Evolutionary conservation across 768 basidiomycete genomes (phyloP).

Genomic region (Dacryopinax primogenitus): DNA sequence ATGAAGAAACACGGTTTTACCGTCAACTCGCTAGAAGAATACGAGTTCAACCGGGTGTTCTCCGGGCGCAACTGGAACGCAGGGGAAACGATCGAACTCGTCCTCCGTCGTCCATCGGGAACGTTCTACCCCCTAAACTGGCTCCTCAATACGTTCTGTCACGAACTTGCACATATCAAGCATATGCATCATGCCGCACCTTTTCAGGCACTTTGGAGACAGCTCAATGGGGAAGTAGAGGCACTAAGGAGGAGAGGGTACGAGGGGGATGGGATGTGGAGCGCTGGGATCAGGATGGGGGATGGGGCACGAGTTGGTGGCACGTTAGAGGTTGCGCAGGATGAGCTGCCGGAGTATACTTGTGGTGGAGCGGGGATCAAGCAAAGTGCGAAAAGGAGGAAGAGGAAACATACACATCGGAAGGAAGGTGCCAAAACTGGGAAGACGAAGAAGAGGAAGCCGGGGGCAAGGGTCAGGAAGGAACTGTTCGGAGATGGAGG

Average conservation of each 20-base stretch:
- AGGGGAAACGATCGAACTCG: slow-evolving; percentile 71
- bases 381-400: background rate
- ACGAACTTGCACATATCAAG: slow-evolving; percentile 54
- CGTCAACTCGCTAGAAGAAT: slow-evolving; percentile 47
- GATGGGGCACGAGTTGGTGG: slow-evolving; percentile 44
- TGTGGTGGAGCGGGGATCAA: slow-evolving; percentile 28
- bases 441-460: slow-evolving; percentile 52
- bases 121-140: slow-evolving; percentile 49
- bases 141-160: slow-evolving; percentile 67
- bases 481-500: slow-evolving; percentile 37
- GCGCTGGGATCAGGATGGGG: slow-evolving; percentile 53
- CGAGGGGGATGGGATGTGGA: slow-evolving; percentile 78
- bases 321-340: slow-evolving; percentile 38
- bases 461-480: slow-evolving; percentile 53
- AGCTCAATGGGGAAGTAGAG: slow-evolving; percentile 50
- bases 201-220: slow-evolving; percentile 64
- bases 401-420: background rate
- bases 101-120: slow-evolving; percentile 50
- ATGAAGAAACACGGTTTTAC: slow-evolving; percentile 57
- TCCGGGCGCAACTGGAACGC: slow-evolving; percentile 75
- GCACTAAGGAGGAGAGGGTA: slow-evolving; percentile 62
- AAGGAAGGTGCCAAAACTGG: slow-evolving; percentile 30
- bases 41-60: slow-evolving; percentile 66
- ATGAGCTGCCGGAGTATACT: slow-evolving; percentile 66
- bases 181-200: slow-evolving; percentile 69